Percentiles rank a stretch among this genome's conserved stretches.
Conservation (phyloP, 257 asterid species). For the Mentha longifolia region DNA sequence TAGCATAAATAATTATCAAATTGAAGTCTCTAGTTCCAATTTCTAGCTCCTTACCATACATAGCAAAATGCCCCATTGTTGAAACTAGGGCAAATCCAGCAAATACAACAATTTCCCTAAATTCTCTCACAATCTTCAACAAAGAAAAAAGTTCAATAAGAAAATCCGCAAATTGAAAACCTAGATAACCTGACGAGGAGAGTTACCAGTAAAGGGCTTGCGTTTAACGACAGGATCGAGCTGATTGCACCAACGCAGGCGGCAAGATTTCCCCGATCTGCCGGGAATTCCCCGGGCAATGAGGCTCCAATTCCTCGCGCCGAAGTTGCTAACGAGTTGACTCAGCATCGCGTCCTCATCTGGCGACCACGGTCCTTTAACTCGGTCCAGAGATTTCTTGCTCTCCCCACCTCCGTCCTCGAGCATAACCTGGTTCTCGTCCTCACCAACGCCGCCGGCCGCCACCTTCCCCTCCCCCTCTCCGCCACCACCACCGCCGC, state of each 20-base stretch:
- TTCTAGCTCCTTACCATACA: conserved; percentile 15
- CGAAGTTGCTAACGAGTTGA: conserved; percentile 65
- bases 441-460: conserved; percentile 35
- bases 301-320: conserved; percentile 89
- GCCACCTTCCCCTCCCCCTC: conserved; percentile 35
- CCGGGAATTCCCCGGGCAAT: conserved; percentile 91
- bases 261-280: conserved; percentile 90
- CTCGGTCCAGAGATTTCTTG: conserved; percentile 57
- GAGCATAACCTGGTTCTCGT: conserved; percentile 26
- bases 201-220: conserved; percentile 81
- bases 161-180: background rate
- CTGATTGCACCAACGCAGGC: conserved; percentile 96
- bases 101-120: background rate
- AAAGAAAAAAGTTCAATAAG: background rate
- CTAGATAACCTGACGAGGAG: background rate
- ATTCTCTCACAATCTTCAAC: background rate
- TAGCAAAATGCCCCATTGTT: conserved; percentile 8
- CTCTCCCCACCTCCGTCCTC: conserved; percentile 39
- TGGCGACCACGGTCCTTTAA: conserved; percentile 94
- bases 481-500: conserved; percentile 27
- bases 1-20: too few relatives aligned
- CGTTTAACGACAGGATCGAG: conserved; percentile 84
- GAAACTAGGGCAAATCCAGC: conserved; percentile 12
- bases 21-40: conserved; percentile 4
- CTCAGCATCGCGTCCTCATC: conserved; percentile 79